phyloP scores from a whole-genome alignment of 495 filamentous ascomycete genomes.

The Penicillium roqueforti region DNA sequence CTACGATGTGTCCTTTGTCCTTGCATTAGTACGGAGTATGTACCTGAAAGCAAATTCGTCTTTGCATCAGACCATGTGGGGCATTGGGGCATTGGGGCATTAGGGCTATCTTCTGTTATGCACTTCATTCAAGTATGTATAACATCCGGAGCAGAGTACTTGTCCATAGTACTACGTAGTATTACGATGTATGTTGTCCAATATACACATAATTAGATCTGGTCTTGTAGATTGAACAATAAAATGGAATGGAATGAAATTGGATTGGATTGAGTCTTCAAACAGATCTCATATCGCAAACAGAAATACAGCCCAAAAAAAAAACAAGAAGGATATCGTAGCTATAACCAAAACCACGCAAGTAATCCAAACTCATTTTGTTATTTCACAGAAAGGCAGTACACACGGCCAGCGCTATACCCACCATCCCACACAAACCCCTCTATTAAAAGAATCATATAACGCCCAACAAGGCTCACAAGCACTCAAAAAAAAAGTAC shows the following conservation, averaged over 20 bases:
- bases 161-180: too few species aligned
- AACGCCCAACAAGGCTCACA: background rate
- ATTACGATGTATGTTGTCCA: background rate
- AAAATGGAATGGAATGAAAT: background rate
- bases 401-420: slow-evolving; percentile 22
- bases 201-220: background rate
- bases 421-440: slow-evolving; percentile 1
- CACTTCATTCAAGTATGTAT: background rate
- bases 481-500: background rate
- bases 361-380: slow-evolving; percentile 8
- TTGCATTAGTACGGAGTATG: background rate
- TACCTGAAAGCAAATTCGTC: background rate
- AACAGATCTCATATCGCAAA: background rate
- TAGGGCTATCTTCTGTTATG: slow-evolving; percentile 2
- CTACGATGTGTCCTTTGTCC: background rate
- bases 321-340: slow-evolving; percentile 26
- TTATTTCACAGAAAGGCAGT: slow-evolving; percentile 3
- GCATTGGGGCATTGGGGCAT: too few species aligned
- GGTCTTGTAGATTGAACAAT: background rate
- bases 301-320: slow-evolving; percentile 10
- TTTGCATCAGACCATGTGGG: background rate
- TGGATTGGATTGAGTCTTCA: background rate
- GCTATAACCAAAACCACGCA: slow-evolving; percentile 20
- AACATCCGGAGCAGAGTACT: too few species aligned
- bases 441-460: slow-evolving; percentile 12